phyloP scores from a whole-genome alignment of 352 stramenopile genomes.

The Elongisporangium prolatum region DNA sequence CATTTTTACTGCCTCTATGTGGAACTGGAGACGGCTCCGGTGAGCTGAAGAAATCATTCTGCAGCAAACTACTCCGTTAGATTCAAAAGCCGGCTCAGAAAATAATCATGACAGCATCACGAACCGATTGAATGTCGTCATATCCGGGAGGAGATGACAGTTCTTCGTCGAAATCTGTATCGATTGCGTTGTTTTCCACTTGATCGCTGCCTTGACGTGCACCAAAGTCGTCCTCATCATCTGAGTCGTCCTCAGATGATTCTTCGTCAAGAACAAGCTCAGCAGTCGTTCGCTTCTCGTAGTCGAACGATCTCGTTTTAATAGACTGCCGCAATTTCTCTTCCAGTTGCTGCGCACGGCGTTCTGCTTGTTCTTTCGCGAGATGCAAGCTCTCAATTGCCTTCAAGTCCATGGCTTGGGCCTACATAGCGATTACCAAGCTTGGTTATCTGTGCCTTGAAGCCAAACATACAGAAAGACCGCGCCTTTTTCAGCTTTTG shows the following conservation, averaged over 20 bases:
- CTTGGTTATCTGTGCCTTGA: too few relatives aligned
- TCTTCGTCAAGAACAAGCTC: slow-evolving; percentile 15
- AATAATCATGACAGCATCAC: too few relatives aligned
- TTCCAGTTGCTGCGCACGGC: slow-evolving; percentile 23
- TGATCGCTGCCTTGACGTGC: slow-evolving; percentile 2
- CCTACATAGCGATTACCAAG: slow-evolving; percentile 21
- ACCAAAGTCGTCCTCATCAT: not conserved
- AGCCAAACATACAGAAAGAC: too few relatives aligned
- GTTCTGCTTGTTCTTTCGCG: slow-evolving; percentile 29
- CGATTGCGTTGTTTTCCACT: slow-evolving; percentile 4
- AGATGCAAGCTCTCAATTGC: slow-evolving; percentile 26
- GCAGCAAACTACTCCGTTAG: not conserved
- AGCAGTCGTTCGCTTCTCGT: not conserved
- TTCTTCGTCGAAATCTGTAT: slow-evolving; percentile 11
- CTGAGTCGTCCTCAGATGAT: too few relatives aligned
- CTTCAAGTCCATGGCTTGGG: slow-evolving; percentile 30
- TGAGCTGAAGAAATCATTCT: slow-evolving; percentile 3
- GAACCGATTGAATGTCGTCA: slow-evolving; percentile 2
- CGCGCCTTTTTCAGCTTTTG: slow-evolving; percentile 48
- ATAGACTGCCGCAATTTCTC: slow-evolving; percentile 13
- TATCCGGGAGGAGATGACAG: slow-evolving; percentile 12
- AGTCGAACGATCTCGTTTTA: slow-evolving; percentile 1
- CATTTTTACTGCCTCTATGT: not conserved
- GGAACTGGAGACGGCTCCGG: slow-evolving; percentile 3
- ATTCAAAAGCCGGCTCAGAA: not conserved